Evolutionary conservation across 192 early-diverging fungal species (phyloP), one percentile per base, ranked within the genome.

Genomic region (Coemansia sp.): DNA sequence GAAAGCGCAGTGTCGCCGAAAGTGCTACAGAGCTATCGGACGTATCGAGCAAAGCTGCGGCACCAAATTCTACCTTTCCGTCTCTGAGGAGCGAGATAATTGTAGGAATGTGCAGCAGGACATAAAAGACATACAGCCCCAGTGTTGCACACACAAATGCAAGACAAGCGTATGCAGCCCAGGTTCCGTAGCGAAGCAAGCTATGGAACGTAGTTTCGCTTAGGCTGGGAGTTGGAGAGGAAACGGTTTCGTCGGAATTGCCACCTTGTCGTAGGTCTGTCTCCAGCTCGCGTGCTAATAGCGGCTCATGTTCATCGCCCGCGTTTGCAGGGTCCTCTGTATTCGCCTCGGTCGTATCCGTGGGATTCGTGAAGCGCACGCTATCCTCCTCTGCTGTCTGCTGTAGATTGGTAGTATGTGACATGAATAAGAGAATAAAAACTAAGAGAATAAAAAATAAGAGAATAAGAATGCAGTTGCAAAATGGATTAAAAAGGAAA

Each of bases 81-180:
- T 60, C 55, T 23, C 58, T 41, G 19, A 70, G 53, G 0, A 61
- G 46, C 5, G 34, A 34, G 6, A 69, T 25, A n/a, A 78, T 61
- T 11, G 62, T 56, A 13, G 75, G 75, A 9, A 69, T 15, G 23
- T 73, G 61, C 4, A 59, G 41, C 15, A 69, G 20, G 45, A 78
- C 69, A 55, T 78, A 78, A 22, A 78, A 33, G 13, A 78, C 46
- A 55, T 78, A 78, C 3, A 69, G 10, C 25, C 75, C 75, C 46
- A 78, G 14, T 29, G 60, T 53, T 55, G 62, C 19, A 15, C 75
- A 72, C 9, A 58, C 40, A 11, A 25, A 32, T 3, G 66, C 75
- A 48, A 78, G 75, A 11, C 59, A 69, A 36, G 65, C 49, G 9
- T 65, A 62, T 13, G 73, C 46, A 8, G 69, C 3, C 29, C 53